A percentile compares a stretch with the other conserved stretches of the same genome.
Conservation (phyloP, 495 filamentous ascomycete species). For the Bombardia bombarda region DNA sequence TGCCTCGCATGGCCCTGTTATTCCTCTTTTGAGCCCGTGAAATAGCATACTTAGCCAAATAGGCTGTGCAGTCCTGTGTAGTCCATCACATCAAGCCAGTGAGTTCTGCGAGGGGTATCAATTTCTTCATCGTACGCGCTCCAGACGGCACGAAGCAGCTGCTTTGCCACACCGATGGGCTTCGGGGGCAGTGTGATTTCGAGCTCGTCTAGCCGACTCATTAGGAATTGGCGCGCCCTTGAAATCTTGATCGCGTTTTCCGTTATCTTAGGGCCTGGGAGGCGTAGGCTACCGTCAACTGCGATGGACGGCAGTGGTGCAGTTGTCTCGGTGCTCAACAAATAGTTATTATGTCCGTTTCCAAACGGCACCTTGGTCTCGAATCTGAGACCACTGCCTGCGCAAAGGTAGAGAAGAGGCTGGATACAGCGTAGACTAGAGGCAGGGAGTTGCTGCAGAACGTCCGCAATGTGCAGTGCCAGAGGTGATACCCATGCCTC, state of each 20-base stretch:
- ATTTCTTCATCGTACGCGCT: conserved; percentile 25
- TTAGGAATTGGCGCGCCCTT: conserved; percentile 17
- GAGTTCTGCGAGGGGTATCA: conserved; percentile 17
- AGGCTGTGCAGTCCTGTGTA: conserved; percentile 23
- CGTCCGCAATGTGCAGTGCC: conserved; percentile 17
- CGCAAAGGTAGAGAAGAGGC: conserved; percentile 25
- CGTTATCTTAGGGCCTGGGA: conserved; percentile 2
- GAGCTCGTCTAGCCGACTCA: conserved; percentile 20
- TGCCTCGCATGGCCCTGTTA: too few relatives aligned
- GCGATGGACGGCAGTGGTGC: not conserved
- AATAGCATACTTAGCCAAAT: conserved; percentile 15
- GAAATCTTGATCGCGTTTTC: conserved; percentile 17
- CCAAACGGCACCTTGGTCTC: conserved; percentile 17
- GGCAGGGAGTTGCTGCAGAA: conserved; percentile 15
- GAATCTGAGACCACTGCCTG: conserved; percentile 23
- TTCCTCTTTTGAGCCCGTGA: too few relatives aligned
- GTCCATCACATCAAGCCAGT: conserved; percentile 30
- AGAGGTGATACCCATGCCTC: conserved; percentile 18
- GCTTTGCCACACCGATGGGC: conserved; percentile 24
- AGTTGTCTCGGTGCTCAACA: conserved; percentile 5
- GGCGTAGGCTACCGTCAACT: not conserved
- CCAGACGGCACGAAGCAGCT: conserved; percentile 24
- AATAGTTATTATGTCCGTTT: conserved; percentile 7
- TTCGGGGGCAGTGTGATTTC: conserved; percentile 24
- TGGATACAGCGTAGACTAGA: conserved; percentile 23